Percentiles rank a stretch among this genome's conserved stretches.
Evolutionary conservation across 2,329 filamentous ascomycete species (phyloP).

Genomic region (Rhinocladiella mackenziei): DNA sequence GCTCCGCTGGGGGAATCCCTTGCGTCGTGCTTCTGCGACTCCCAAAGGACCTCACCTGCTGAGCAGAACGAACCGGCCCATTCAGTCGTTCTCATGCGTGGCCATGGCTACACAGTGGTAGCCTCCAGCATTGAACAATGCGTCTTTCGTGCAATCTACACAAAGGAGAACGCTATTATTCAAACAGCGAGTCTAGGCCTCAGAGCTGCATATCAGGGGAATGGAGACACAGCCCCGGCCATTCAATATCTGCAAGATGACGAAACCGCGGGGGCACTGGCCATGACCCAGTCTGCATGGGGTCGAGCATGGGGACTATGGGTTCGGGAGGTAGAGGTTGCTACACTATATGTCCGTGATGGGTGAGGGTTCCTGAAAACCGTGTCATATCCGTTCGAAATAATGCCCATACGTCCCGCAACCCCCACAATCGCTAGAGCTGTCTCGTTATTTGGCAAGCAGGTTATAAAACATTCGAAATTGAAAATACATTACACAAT

Average conservation of each 20-base stretch:
- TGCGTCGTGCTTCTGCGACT: slow-evolving; percentile 34
- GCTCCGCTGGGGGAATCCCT: slow-evolving; percentile 36
- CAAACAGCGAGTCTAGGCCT: slow-evolving; percentile 37
- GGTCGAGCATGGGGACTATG: slow-evolving; percentile 1
- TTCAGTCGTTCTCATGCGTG: slow-evolving; percentile 44
- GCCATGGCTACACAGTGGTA: slow-evolving; percentile 44
- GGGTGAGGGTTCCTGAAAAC: too few relatives aligned
- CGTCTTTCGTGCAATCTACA: slow-evolving; percentile 45
- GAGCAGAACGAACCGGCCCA: slow-evolving; percentile 21
- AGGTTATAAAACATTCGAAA: too few relatives aligned
- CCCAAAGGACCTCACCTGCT: not conserved
- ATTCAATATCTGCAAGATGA: slow-evolving; percentile 1
- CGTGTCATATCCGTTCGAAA: too few relatives aligned
- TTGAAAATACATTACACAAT: too few relatives aligned
- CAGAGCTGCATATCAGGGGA: not conserved
- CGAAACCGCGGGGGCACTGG: not conserved
- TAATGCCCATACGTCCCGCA: too few relatives aligned
- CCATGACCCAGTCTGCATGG: not conserved
- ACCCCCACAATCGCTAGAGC: too few relatives aligned
- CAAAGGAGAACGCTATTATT: slow-evolving; percentile 42
- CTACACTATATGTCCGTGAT: not conserved
- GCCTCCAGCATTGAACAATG: slow-evolving; percentile 39
- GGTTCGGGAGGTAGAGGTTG: slow-evolving; percentile 4
- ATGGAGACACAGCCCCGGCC: not conserved
- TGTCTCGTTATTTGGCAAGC: too few relatives aligned